These are phyloP conservation scores for apple (Malus domestica) DNA, from an alignment of 306 rosid genomes.

Conservation along the genomic window DNA sequence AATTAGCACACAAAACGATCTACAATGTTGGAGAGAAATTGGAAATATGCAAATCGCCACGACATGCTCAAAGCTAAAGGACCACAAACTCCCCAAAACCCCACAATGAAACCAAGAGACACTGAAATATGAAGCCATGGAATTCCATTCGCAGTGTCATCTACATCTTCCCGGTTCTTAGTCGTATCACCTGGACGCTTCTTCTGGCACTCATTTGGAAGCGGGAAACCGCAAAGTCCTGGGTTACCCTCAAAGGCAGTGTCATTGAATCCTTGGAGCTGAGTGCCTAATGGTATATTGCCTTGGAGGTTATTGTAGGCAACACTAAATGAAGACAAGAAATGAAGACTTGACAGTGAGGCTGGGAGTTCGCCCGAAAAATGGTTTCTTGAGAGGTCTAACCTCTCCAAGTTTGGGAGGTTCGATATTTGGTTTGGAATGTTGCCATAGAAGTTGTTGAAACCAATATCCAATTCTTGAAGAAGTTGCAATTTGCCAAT, in stretches of 20 bases:
- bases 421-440: neutral
- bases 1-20: neutral
- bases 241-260: neutral
- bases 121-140: neutral
- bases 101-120: neutral
- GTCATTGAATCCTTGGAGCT: neutral
- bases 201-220: neutral
- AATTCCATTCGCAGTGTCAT: neutral
- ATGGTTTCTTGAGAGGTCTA: neutral
- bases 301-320: neutral
- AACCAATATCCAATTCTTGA: neutral
- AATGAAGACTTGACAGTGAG: neutral
- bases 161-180: neutral
- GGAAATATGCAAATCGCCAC: neutral
- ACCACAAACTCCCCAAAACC: constrained; percentile 8
- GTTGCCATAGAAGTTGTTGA: neutral
- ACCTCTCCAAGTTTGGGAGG: neutral
- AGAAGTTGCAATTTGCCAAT: neutral
- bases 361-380: neutral
- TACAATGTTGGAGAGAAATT: neutral
- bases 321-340: neutral
- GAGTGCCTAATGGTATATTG: neutral
- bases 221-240: neutral
- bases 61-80: neutral
- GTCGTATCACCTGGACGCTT: neutral